Evolutionary conservation across 495 filamentous ascomycete species (phyloP).

Genomic region (Xylaria cubensis): DNA sequence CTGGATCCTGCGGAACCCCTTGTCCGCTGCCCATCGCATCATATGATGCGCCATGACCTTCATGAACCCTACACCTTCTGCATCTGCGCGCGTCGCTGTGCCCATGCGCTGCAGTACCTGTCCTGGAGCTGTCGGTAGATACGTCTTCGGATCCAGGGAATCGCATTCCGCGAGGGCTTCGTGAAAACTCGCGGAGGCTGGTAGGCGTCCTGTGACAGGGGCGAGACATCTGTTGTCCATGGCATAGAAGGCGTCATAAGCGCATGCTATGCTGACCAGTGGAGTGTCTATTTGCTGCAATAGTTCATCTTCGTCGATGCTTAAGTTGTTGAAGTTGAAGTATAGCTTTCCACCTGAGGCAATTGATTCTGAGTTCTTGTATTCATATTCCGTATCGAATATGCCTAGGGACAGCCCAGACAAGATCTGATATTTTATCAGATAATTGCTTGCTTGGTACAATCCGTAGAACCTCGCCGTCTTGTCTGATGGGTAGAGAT

Average conservation of each 20-base stretch:
- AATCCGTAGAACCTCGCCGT: slow-evolving; percentile 22
- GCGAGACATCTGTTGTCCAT: slow-evolving; percentile 39
- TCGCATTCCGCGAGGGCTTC: slow-evolving; percentile 32
- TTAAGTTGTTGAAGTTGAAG: slow-evolving; percentile 40
- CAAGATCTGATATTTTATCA: slow-evolving; percentile 38
- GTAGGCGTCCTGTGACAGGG: slow-evolving; percentile 40
- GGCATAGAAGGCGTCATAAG: slow-evolving; percentile 44
- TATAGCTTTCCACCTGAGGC: slow-evolving; percentile 45
- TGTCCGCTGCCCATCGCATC: slow-evolving; percentile 43
- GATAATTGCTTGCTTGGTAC: slow-evolving; percentile 19
- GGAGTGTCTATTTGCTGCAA: slow-evolving; percentile 53
- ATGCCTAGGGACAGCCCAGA: slow-evolving; percentile 50
- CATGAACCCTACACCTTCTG: slow-evolving; percentile 46
- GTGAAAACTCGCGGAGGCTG: slow-evolving; percentile 40
- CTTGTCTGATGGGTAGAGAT: slow-evolving; percentile 7
- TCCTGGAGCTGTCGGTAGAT: slow-evolving; percentile 36
- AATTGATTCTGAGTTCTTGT: slow-evolving; percentile 45
- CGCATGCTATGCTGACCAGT: slow-evolving; percentile 48
- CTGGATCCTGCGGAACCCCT: slow-evolving; percentile 46
- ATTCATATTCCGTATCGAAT: slow-evolving; percentile 52
- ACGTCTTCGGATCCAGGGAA: slow-evolving; percentile 30
- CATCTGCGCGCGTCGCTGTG: slow-evolving; percentile 45
- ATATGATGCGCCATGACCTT: slow-evolving; percentile 43
- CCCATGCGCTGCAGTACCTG: slow-evolving; percentile 50
- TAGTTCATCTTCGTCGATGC: slow-evolving; percentile 27